These are phyloP conservation scores for Arthromyces matolae DNA, from an alignment of 768 basidiomycete genomes.

Conservation along the genomic window DNA sequence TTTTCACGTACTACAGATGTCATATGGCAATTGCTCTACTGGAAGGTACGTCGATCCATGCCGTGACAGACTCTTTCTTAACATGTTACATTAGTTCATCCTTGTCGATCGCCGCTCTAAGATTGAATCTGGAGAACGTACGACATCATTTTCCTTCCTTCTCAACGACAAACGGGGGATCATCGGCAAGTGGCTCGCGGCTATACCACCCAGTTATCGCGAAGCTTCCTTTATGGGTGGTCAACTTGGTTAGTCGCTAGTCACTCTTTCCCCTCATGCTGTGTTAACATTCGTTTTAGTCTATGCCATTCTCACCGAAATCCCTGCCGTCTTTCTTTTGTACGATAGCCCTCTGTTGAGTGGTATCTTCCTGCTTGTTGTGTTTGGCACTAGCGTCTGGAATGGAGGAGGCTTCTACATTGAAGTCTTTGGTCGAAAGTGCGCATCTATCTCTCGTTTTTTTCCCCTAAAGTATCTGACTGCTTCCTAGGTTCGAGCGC, in stretches of 20 bases:
- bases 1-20: slow-evolving; percentile 52
- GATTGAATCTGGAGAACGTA: slow-evolving; percentile 87
- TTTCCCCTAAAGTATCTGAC: slow-evolving; percentile 5
- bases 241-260: slow-evolving; percentile 63
- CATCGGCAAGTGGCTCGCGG: slow-evolving; percentile 70
- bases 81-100: slow-evolving; percentile 54
- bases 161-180: slow-evolving; percentile 83
- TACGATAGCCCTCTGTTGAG: slow-evolving; percentile 82
- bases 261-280: background rate
- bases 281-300: slow-evolving; percentile 37
- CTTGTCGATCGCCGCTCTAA: slow-evolving; percentile 84
- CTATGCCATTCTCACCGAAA: slow-evolving; percentile 81
- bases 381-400: slow-evolving; percentile 89
- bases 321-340: slow-evolving; percentile 79
- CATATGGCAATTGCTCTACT: slow-evolving; percentile 91
- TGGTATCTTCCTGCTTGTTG: slow-evolving; percentile 67
- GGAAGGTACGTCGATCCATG: slow-evolving; percentile 56
- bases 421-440: slow-evolving; percentile 97
- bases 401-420: slow-evolving; percentile 96
- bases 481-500: slow-evolving; percentile 71
- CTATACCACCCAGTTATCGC: slow-evolving; percentile 57
- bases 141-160: slow-evolving; percentile 86
- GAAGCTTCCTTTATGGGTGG: slow-evolving; percentile 78
- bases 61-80: background rate
- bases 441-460: slow-evolving; percentile 27